Conservation (phyloP, 495 filamentous ascomycete genomes). For the Tuber microsphaerosporum region DNA sequence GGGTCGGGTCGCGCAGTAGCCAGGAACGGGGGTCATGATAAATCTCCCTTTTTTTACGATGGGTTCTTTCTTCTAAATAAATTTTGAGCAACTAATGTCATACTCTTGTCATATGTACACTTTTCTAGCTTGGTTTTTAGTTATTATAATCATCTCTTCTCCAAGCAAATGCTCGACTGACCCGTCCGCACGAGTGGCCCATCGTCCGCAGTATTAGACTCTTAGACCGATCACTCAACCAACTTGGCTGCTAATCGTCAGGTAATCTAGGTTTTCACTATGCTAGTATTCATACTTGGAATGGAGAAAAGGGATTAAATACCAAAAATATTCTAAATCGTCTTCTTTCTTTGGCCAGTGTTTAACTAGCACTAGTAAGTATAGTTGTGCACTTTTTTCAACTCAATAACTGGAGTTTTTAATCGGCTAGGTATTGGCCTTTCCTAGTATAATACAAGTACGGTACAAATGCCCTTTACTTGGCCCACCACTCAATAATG, state of each 20-base stretch:
- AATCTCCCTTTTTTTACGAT: too few species aligned
- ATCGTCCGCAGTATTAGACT: not conserved
- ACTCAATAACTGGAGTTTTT: not conserved
- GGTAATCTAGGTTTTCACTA: not conserved
- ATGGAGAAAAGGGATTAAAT: not conserved
- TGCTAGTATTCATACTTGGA: not conserved
- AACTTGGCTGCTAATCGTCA: not conserved
- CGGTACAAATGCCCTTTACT: not conserved
- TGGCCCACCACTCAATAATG: not conserved
- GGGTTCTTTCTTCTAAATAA: too few species aligned
- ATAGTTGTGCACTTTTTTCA: not conserved
- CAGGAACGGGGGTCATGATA: too few species aligned
- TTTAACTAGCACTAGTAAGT: not conserved
- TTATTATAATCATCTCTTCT: too few species aligned
- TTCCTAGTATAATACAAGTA: too few species aligned
- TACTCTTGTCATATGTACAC: too few species aligned
- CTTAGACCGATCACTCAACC: not conserved
- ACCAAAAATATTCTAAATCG: not conserved
- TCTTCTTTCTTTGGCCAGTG: not conserved
- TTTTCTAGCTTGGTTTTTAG: too few species aligned
- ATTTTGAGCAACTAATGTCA: too few species aligned
- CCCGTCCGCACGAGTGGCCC: too few species aligned
- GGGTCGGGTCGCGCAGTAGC: too few species aligned
- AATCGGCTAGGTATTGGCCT: not conserved
- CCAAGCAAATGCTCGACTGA: too few species aligned